Base-by-base conservation (phyloP, 805 yeast genomes). In the Alloascoidea africana region DNA sequence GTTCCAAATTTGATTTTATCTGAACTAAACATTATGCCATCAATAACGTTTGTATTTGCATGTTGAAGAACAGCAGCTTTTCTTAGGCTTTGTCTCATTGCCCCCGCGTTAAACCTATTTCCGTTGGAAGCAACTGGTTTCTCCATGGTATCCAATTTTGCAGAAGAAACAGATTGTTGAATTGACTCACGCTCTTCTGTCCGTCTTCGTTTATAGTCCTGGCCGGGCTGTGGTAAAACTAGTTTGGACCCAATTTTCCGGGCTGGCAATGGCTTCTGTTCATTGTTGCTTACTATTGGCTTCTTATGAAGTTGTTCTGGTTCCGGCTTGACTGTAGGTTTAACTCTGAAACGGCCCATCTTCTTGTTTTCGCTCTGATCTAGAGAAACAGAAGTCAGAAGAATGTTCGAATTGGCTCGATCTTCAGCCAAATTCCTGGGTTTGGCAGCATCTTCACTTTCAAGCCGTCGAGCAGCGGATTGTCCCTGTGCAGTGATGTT, bases 131-230 rank as follows among this genome's bases (percentile, higher is more conserved):
- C n/a, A n/a, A n/a, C n/a, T n/a, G n/a, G n/a, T n/a, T n/a, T n/a
- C n/a, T n/a, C n/a, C n/a, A n/a, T n/a, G n/a, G n/a, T n/a, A n/a
- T n/a, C n/a, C n/a, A n/a, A n/a, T n/a, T n/a, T n/a, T n/a, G n/a
- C n/a, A n/a, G n/a, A n/a, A n/a, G n/a, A n/a, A n/a, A n/a, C n/a
- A n/a, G n/a, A n/a, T n/a, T n/a, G n/a, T n/a, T n/a, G n/a, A n/a
- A n/a, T n/a, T n/a, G n/a, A n/a, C n/a, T n/a, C n/a, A n/a, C n/a
- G n/a, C n/a, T n/a, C n/a, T n/a, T n/a, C n/a, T 39, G 1, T 49
- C 49, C 39, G 49, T 45, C 35, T 48, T 51, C 39, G 49, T 46
- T 18, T 43, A 42, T 1, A 50, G 45, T 27, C 48, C 51, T 18
- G 37, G 34, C 14, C 16, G 3, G 17, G 18, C 37, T 6, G 18